Conservation (phyloP, 1,284 basidiomycete species). For the Marasmius oreades region DNA sequence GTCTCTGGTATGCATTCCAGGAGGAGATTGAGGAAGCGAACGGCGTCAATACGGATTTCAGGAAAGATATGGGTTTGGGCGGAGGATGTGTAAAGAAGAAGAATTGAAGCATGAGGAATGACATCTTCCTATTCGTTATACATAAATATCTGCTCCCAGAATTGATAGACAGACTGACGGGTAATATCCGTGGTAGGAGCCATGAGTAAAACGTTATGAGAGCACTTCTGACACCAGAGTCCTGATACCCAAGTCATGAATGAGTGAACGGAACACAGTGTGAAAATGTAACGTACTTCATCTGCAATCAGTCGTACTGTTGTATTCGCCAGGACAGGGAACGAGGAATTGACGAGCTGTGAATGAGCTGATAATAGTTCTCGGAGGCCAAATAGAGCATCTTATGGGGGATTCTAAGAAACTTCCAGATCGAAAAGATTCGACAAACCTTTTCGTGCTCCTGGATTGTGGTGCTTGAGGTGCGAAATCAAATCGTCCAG, state of each 20-base stretch:
- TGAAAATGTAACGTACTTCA: conserved; percentile 50
- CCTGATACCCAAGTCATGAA: conserved; percentile 36
- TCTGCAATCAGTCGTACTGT: conserved; percentile 76
- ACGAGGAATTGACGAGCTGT: conserved; percentile 49
- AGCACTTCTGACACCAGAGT: conserved; percentile 59
- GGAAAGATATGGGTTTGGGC: conserved; percentile 95
- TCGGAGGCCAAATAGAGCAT: conserved; percentile 78
- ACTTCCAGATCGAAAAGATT: background rate
- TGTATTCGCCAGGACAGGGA: conserved; percentile 64
- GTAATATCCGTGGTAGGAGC: conserved; percentile 66
- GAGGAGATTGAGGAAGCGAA: conserved; percentile 78
- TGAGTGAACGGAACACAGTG: conserved; percentile 2
- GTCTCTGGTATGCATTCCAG: conserved; percentile 69
- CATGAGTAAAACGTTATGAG: conserved; percentile 63
- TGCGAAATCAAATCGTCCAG: conserved; percentile 79
- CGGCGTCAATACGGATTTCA: conserved; percentile 88
- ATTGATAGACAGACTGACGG: conserved; percentile 35
- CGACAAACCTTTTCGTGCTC: conserved; percentile 64
- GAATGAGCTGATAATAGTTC: conserved; percentile 76
- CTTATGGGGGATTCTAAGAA: conserved; percentile 33
- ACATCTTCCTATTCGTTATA: conserved; percentile 52
- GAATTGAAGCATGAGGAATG: conserved; percentile 64
- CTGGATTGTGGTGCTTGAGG: conserved; percentile 80
- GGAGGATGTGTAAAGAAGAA: conserved; percentile 86
- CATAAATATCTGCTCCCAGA: conserved; percentile 9